A percentile compares a stretch with the other conserved stretches of the same genome.
phyloP scores from a whole-genome alignment of 2,329 filamentous ascomycete genomes.

The Dactylellina drechsleri region DNA sequence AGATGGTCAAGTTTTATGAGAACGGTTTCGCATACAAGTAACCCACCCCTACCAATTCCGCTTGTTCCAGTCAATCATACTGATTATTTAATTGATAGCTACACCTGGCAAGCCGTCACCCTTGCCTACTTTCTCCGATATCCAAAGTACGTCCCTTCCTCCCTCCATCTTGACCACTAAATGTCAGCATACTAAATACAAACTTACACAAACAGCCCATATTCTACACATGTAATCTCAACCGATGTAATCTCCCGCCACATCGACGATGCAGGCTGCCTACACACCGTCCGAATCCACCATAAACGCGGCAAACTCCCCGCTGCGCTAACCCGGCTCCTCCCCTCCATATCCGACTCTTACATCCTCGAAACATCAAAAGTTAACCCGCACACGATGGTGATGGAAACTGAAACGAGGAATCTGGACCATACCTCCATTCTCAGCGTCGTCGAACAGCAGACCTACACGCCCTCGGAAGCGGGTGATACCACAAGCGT shows the following conservation, averaged over 20 bases:
- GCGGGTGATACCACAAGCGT: conserved; percentile 59
- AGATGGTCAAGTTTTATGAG: conserved; percentile 59
- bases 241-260: conserved; percentile 81
- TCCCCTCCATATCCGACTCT: conserved; percentile 77
- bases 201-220: conserved; percentile 73
- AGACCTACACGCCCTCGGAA: conserved; percentile 71
- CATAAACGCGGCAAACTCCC: conserved; percentile 84
- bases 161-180: not conserved
- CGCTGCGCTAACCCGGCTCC: conserved; percentile 76
- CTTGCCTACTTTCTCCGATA: conserved; percentile 91
- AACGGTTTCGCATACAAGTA: conserved; percentile 59
- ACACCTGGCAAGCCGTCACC: conserved; percentile 84
- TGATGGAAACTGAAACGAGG: conserved; percentile 82
- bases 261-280: conserved; percentile 78
- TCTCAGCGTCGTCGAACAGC: conserved; percentile 79
- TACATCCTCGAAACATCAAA: conserved; percentile 84
- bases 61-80: conserved; percentile 6
- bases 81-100: conserved; percentile 63
- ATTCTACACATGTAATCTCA: conserved; percentile 81
- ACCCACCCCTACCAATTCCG: conserved; percentile 10
- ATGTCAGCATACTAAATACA: not conserved
- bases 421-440: conserved; percentile 86
- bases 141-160: conserved; percentile 63
- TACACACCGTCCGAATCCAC: conserved; percentile 82
- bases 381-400: conserved; percentile 80